Base-by-base conservation (phyloP, 768 basidiomycete genomes). In the Pulveroboletus sp. region DNA sequence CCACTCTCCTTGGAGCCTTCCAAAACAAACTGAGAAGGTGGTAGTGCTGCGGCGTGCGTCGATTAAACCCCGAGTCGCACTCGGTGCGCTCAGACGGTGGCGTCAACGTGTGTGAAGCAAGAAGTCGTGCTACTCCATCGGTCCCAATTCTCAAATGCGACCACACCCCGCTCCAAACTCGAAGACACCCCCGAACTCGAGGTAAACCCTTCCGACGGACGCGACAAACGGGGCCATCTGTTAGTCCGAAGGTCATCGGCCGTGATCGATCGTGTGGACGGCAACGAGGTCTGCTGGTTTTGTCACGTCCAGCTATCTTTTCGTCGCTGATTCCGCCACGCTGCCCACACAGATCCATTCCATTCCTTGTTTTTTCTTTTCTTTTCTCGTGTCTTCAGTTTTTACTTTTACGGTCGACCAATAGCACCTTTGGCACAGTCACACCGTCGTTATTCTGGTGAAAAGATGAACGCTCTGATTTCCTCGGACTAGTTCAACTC, bases 401-500 rank as follows among this genome's bases (percentile, higher is more conserved):
- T 15, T 26, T 37, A 5, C 32, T 35, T 30, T 39, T 37, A 14
- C 26, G 40, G 39, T n/a, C 24, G 1, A 33, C 26, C 5, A 6
- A 9, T 21, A 36, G 9, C 28, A 14, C 10, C 5, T 13, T 27
- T 6, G 7, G 10, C 31, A 31, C 9, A 31, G 14, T 8, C 13
- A 15, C n/a, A 11, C 24, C 41, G 46, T 49, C 39, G 42, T 41
- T 8, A 13, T 13, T 13, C 11, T 32, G 32, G 32, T 13, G 11
- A 32, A 28, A 6, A 6, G 27, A 6, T 28, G 6, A 28, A 28
- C 1, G 27, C 27, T 8, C 27, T 18, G 42, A 43, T 61, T 48
- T 62, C 59, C 59, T 58, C 60, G 53, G 60, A 61, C 47, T 45
- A 15, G 21, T 33, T 39, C 39, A 24, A 27, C 31, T 15, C n/a